A percentile compares a stretch with the other conserved stretches of the same genome.
phyloP scores from a whole-genome alignment of 352 stramenopile genomes.

The Pythium phragmiticola region DNA sequence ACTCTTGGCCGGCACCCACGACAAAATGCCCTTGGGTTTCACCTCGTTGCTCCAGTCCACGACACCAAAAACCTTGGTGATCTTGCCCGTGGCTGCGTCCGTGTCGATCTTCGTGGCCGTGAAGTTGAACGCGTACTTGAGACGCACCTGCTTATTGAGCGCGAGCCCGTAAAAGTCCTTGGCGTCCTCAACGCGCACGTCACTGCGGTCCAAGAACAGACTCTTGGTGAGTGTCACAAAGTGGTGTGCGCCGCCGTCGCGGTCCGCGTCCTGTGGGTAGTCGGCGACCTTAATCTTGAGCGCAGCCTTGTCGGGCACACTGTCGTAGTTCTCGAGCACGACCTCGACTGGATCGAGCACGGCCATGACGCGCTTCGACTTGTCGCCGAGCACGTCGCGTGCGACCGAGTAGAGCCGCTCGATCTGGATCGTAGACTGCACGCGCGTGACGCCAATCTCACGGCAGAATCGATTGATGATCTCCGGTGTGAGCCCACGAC shows the following conservation, averaged over 20 bases:
- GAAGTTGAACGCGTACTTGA: conserved; percentile 96
- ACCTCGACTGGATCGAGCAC: conserved; percentile 79
- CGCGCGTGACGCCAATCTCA: conserved; percentile 82
- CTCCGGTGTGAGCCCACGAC: conserved; percentile 80
- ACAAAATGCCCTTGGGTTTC: conserved; percentile 95
- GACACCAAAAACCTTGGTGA: conserved; percentile 61
- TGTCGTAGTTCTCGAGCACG: conserved; percentile 67
- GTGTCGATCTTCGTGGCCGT: conserved; percentile 90
- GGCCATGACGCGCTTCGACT: conserved; percentile 74
- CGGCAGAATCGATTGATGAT: conserved; percentile 89
- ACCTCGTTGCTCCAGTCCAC: conserved; percentile 76
- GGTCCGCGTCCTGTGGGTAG: conserved; percentile 71
- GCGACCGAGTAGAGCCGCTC: conserved; percentile 75
- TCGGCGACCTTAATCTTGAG: conserved; percentile 60
- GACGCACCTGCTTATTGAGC: conserved; percentile 93
- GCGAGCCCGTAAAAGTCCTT: conserved; percentile 95
- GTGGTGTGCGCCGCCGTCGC: conserved; percentile 57
- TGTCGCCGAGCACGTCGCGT: conserved; percentile 64
- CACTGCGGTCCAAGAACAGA: conserved; percentile 71
- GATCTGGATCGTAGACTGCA: conserved; percentile 88
- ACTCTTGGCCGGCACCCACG: conserved; percentile 92
- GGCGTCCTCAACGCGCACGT: conserved; percentile 61
- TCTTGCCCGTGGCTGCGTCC: conserved; percentile 44
- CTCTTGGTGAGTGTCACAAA: conserved; percentile 58
- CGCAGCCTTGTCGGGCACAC: conserved; percentile 33